Evolutionary conservation across 192 early-diverging fungal genomes (phyloP), one percentile per base, ranked within the genome.

Genomic region (Coemansia javaensis): DNA sequence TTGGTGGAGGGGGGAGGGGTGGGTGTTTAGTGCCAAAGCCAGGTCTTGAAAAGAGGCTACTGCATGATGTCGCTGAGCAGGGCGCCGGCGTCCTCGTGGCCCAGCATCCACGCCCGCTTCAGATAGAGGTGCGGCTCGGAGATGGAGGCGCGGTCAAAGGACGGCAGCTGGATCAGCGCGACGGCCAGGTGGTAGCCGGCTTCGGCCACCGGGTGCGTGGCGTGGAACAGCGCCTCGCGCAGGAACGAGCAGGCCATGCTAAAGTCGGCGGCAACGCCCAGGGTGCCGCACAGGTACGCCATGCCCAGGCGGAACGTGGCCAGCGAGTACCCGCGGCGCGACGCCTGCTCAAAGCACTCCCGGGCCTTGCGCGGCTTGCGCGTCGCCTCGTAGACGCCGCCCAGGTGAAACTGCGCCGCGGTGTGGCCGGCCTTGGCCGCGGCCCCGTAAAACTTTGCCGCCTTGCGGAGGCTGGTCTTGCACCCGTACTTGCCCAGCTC

Each of bases 401-500:
- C 72, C 45, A 75, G 38, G 27, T 66, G 60, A 18, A 56, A 60
- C 43, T 56, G 49, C 2, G 72, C 72, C 5, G 72, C 51, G 3
- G 47, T 53, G 31, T 75, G 65, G 13, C 41, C 32, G 20, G 50
- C 30, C 21, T 59, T 67, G 24, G 65, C 72, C 5, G 72, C 59
- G 17, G 56, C 18, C 10, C 17, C 34, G 38, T 63, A 75, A 32
- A 59, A 64, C 27, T 68, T 67, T 28, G 41, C 23, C 1, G 72
- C 59, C 38, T 68, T 75, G 47, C 65, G 64, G 7, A 37, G 36
- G 44, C 52, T 63, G n/a, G 32, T 8, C 38, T 51, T 55, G 45
- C 59, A 75, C 24, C 72, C 63, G 38, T 75, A 75, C 25, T 75
- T 66, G 46, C 64, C 63, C 24, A 67, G 55, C 56, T 75, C 64